These are phyloP conservation scores for Boletellus deceptivus DNA, from an alignment of 1,284 basidiomycete genomes.

Conservation along the genomic window DNA sequence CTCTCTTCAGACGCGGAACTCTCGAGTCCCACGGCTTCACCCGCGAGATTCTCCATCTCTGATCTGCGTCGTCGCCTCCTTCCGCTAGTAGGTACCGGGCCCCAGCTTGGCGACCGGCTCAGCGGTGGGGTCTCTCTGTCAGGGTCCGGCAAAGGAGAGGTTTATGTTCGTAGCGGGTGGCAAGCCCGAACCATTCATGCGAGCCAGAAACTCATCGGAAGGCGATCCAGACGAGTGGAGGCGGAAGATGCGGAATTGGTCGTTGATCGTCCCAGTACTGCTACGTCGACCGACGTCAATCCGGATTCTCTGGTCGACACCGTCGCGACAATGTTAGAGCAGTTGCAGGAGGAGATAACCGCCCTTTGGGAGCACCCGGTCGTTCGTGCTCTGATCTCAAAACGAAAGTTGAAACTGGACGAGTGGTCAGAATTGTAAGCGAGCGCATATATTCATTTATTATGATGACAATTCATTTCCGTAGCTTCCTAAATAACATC, in stretches of 20 bases:
- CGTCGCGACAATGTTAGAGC: slow-evolving; percentile 55
- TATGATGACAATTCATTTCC: slow-evolving; percentile 7
- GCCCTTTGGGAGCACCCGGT: slow-evolving; percentile 68
- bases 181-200: slow-evolving; percentile 63
- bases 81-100: slow-evolving; percentile 59
- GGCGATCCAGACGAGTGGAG: slow-evolving; percentile 23
- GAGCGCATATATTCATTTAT: slow-evolving; percentile 20
- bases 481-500: slow-evolving; percentile 72
- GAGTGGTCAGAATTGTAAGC: slow-evolving; percentile 84
- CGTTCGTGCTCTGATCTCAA: slow-evolving; percentile 63
- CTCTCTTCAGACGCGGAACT: slow-evolving; percentile 14
- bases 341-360: slow-evolving; percentile 59
- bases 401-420: slow-evolving; percentile 70
- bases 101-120: slow-evolving; percentile 63
- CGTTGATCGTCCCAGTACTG: slow-evolving; percentile 26
- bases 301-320: slow-evolving; percentile 59
- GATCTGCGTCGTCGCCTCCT: slow-evolving; percentile 57
- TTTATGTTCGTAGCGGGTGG: slow-evolving; percentile 78
- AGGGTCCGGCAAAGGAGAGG: slow-evolving; percentile 67
- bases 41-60: slow-evolving; percentile 37
- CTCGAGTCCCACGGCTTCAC: slow-evolving; percentile 25
- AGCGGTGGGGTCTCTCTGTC: slow-evolving; percentile 69
- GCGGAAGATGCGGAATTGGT: slow-evolving; percentile 9
- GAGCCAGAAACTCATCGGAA: slow-evolving; percentile 33
- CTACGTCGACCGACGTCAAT: slow-evolving; percentile 25